Percentiles rank a stretch among this genome's conserved stretches.
Conservation (phyloP, 2,329 filamentous ascomycete species). For the Penicillium sp. region DNA sequence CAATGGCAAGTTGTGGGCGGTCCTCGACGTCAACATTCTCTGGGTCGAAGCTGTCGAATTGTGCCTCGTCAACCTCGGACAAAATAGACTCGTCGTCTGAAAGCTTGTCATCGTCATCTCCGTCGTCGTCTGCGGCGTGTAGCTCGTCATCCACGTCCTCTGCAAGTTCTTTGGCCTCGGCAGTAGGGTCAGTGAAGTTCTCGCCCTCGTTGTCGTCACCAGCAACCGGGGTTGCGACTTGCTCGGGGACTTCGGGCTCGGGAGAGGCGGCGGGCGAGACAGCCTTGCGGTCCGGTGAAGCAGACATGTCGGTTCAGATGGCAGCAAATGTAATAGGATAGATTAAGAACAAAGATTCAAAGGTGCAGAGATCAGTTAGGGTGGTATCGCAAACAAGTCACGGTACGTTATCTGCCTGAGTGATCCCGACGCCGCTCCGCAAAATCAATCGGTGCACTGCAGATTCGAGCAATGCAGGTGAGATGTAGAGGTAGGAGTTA, state of each 20-base stretch:
- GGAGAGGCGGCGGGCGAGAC: conserved; percentile 25
- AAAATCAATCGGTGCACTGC: neutral
- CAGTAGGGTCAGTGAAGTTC: conserved; percentile 9
- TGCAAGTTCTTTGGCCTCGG: conserved; percentile 23
- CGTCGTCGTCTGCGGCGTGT: conserved; percentile 22
- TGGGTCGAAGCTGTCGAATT: conserved; percentile 65
- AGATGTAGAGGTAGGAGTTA: neutral
- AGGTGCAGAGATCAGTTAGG: neutral
- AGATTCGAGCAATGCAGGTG: neutral
- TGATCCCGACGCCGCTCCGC: conserved; percentile 11
- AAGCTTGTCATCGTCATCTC: conserved; percentile 43
- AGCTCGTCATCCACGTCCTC: conserved; percentile 20
- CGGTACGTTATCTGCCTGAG: conserved; percentile 12
- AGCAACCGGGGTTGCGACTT: conserved; percentile 30
- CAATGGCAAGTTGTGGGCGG: conserved; percentile 58
- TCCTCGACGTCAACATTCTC: conserved; percentile 62
- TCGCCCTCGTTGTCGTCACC: conserved; percentile 22
- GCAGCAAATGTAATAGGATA: neutral
- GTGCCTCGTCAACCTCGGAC: conserved; percentile 64
- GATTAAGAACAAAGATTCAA: neutral
- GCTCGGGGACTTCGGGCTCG: conserved; percentile 25
- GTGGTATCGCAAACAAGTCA: conserved; percentile 9
- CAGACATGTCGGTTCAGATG: conserved; percentile 35
- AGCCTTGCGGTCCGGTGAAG: conserved; percentile 36
- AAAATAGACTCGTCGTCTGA: conserved; percentile 63